Base-by-base conservation (phyloP, 2,329 filamentous ascomycete genomes). In the Blastomyces gilchristii region DNA sequence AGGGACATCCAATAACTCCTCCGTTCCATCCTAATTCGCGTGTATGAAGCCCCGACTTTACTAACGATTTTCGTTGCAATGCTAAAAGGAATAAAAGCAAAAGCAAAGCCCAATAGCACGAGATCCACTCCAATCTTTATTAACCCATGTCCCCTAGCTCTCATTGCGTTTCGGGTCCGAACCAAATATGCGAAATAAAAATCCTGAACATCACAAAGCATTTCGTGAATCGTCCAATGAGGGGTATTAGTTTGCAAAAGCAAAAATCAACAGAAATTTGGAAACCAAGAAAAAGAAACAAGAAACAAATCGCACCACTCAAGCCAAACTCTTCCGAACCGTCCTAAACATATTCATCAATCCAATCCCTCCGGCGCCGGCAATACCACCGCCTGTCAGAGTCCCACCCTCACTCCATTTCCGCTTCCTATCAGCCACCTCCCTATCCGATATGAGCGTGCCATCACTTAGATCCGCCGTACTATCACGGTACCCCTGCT, bases 241-340 rank as follows among this genome's bases (percentile, higher is more conserved):
- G 34, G 53, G 34, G n/a, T 57, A 43, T 57, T 57, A 25, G 28
- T 14, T 57, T 14, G 18, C n/a, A 31, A 49, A 1, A 41, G 25
- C 11, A 25, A 59, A 12, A 47, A 47, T 9, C 22, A 37, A 37
- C 14, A 18, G 28, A 49, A 49, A 50, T 37, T 39, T 12, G 9
- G 18, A 59, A 47, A 49, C 28, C 3, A 11, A 28, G n/a, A 43
- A 39, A 11, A 11, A 28, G n/a, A 43, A 39, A 11, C 37, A 39
- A 39, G 37, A 11, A 39, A 39, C 37, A 5, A n/a, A 58, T 12
- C 16, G 16, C 18, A 9, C 43, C 18, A 18, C 58, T 62, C 58
- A 65, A 31, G 49, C 62, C 56, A 64, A 63, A 61, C 63, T 63
- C 56, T 61, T 62, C 57, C 64, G 53, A 57, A 66, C 62, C 11